phyloP scores from a whole-genome alignment of 768 basidiomycete genomes.

The Tephrocybe rancida region DNA sequence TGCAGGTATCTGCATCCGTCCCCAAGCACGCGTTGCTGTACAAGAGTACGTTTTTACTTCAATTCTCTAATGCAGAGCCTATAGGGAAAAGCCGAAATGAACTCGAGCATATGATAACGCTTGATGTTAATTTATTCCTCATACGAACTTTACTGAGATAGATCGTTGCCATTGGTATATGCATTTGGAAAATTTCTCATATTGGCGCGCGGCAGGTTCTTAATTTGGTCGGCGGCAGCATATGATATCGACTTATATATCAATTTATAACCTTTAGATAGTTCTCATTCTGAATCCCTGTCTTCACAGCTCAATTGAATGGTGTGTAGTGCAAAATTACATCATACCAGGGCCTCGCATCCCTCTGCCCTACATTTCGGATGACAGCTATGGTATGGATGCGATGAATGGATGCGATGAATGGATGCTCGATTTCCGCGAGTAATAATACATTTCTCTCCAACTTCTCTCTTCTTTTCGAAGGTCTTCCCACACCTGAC shows the following conservation, averaged over 20 bases:
- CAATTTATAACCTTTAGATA: too few species aligned
- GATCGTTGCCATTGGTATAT: neutral
- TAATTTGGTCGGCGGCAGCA: neutral
- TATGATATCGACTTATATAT: neutral
- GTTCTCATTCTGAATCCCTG: too few species aligned
- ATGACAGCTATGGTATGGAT: too few species aligned
- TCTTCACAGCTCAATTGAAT: neutral
- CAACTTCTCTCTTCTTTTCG: neutral
- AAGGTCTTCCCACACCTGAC: neutral
- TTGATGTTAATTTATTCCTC: neutral
- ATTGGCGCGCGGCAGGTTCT: neutral
- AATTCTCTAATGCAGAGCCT: neutral
- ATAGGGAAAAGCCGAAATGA: slow-evolving; percentile 4
- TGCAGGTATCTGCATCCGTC: neutral
- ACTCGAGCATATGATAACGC: slow-evolving; percentile 1
- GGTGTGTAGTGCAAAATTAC: too few species aligned
- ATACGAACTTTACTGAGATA: neutral
- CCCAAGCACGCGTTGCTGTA: neutral
- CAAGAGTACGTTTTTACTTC: neutral
- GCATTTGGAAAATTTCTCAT: neutral
- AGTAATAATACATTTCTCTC: too few species aligned
- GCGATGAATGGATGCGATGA: too few species aligned
- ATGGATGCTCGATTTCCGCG: too few species aligned
- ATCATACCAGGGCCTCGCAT: too few species aligned
- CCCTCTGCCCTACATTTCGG: too few species aligned